Base-by-base conservation (phyloP, 805 yeast species). In the Metschnikowia lunata region DNA sequence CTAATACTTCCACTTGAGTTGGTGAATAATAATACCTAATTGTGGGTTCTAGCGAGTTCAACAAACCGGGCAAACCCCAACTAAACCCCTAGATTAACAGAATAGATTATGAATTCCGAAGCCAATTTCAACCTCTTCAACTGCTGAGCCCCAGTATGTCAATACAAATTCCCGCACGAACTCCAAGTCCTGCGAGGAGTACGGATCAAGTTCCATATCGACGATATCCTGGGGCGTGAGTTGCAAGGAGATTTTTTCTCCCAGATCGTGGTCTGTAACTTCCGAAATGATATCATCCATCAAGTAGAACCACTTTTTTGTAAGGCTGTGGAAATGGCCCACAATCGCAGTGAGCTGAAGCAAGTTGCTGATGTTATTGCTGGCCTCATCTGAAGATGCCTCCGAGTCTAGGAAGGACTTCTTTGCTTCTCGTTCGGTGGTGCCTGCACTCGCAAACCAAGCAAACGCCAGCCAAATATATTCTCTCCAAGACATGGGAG, bases 401-500 rank as follows among this genome's bases (percentile, higher is more conserved):
- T 34, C 45, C 11, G 30, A 36, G 10, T 37, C 40, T 28, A 43
- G 34, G 28, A 34, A 32, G 34, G 30, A 34, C 13, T 48, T 47
- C 36, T 40, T 51, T 15, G 57, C 54, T 30, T 49, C 42, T 13
- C 57, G 50, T 37, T 45, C 45, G n/a, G 57, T 54, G 13, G 82
- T 85, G 8, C 93, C 95, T 1, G 93, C 91, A 28, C 85, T 76
- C 3, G 95, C 95, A 88, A 91, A 86, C 93, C 93, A 86, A 15
- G 85, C 67, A 46, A 85, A 75, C 0, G 89, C 89, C 42, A 76
- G 70, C 85, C 86, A 82, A 1, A 82, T 66, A 34, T 76, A 67
- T 52, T 80, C 82, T 42, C 71, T 68, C 76, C 85, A 74, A 1
- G 84, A 72, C 18, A 72, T 59, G 1, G 80, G 69, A 39, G 75